Evolutionary conservation across 108 stramenopile genomes (phyloP).

Genomic region (Pseudonitzschia delicatissima): DNA sequence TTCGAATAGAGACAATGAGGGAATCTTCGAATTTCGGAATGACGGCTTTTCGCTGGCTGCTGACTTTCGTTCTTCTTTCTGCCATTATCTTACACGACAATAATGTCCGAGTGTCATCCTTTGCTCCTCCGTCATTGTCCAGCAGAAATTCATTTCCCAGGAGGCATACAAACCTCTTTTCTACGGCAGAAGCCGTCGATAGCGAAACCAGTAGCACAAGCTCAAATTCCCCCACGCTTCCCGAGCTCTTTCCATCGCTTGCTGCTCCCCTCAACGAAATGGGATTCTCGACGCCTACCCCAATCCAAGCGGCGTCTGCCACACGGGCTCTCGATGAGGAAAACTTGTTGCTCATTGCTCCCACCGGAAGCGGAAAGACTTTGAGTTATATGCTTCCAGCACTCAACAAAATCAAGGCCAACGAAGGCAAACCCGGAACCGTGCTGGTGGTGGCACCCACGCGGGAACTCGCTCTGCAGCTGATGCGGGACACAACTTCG

Average conservation of each 20-base stretch:
- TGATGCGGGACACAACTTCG: slow-evolving; percentile 83
- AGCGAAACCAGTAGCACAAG: background rate
- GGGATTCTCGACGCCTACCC: slow-evolving; percentile 46
- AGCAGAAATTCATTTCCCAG: background rate
- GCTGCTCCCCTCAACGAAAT: slow-evolving; percentile 19
- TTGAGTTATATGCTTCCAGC: slow-evolving; percentile 84
- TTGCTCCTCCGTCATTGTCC: background rate
- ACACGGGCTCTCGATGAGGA: slow-evolving; percentile 15
- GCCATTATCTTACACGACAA: too few species aligned
- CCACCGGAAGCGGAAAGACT: slow-evolving; percentile 87
- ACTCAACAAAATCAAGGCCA: slow-evolving; percentile 56
- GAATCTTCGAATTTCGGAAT: too few species aligned
- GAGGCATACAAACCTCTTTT: background rate
- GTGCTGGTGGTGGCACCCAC: slow-evolving; percentile 90
- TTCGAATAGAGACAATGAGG: too few species aligned
- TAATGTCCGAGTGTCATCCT: background rate
- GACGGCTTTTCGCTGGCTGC: too few species aligned
- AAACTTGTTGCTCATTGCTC: slow-evolving; percentile 62
- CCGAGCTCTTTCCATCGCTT: slow-evolving; percentile 38
- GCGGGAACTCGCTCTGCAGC: slow-evolving; percentile 90
- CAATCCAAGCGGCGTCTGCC: slow-evolving; percentile 46
- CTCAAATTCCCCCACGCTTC: slow-evolving; percentile 9
- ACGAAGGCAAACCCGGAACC: slow-evolving; percentile 22
- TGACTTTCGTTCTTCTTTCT: too few species aligned
- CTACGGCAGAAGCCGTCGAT: background rate